A percentile compares a stretch with the other conserved stretches of the same genome.
Evolutionary conservation across 1,139 yeast species (phyloP).

Genomic region (Suhomyces taliae): DNA sequence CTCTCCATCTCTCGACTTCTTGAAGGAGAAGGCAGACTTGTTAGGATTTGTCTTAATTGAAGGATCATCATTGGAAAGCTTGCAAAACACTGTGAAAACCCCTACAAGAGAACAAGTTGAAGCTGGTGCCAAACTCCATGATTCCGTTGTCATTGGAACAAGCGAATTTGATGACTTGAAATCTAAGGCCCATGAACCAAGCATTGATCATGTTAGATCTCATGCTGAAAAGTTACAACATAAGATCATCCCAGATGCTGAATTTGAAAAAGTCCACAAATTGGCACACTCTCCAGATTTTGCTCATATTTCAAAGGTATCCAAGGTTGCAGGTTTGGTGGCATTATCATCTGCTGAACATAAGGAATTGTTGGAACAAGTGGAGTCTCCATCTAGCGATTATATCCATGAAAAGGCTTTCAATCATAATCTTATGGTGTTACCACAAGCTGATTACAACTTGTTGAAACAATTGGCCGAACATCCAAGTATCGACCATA

Average conservation of each 20-base stretch:
- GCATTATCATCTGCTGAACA: constrained; percentile 18
- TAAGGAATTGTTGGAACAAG: constrained; percentile 10
- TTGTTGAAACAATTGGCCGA: constrained; percentile 1
- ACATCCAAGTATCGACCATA: constrained; percentile 3
- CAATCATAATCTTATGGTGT: constrained; percentile 5
- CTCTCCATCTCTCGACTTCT: constrained; percentile 18
- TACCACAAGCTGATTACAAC: constrained; percentile 10
- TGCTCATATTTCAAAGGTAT: constrained; percentile 23
- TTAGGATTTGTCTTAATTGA: constrained; percentile 4
- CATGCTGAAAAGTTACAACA: constrained; percentile 13
- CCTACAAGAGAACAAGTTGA: constrained; percentile 24
- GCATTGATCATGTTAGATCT: constrained; percentile 10
- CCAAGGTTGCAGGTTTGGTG: constrained; percentile 10
- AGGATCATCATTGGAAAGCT: constrained; percentile 1
- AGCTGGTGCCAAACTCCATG: constrained; percentile 16
- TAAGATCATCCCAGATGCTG: constrained; percentile 15
- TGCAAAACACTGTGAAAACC: constrained; percentile 11
- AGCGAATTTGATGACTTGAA: constrained; percentile 19
- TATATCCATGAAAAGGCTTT: constrained; percentile 14
- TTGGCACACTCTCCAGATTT: constrained; percentile 26
- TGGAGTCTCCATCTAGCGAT: constrained; percentile 15
- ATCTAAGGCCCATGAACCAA: constrained; percentile 12
- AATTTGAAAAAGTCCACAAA: constrained; percentile 11
- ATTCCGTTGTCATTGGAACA: constrained; percentile 21
- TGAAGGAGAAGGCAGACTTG: constrained; percentile 19